These are phyloP conservation scores for Yarrowia deformans DNA, from an alignment of 805 yeast species.

Conservation along the genomic window DNA sequence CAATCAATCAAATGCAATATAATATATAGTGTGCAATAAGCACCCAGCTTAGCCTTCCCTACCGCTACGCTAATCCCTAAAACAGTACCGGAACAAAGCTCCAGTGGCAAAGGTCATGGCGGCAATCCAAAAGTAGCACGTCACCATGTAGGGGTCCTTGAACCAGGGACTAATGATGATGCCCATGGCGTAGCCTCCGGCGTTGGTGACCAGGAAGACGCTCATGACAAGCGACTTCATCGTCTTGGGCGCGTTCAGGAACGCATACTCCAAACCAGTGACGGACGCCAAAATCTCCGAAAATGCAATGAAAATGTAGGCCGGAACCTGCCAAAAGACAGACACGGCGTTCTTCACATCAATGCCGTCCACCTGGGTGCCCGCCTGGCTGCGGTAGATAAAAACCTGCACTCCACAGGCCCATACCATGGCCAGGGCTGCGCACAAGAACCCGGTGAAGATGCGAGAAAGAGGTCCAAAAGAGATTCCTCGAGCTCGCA, in stretches of 20 bases:
- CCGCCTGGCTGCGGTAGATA: constrained; percentile 66
- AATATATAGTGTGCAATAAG: not conserved
- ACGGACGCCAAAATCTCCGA: constrained; percentile 82
- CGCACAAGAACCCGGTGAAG: constrained; percentile 71
- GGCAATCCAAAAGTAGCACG: constrained; percentile 72
- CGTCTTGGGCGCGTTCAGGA: constrained; percentile 76
- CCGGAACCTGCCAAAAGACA: constrained; percentile 73
- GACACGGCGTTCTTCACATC: constrained; percentile 60
- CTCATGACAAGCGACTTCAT: constrained; percentile 71
- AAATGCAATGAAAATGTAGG: constrained; percentile 73
- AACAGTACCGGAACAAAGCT: constrained; percentile 55
- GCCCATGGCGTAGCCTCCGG: constrained; percentile 78
- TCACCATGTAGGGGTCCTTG: constrained; percentile 70
- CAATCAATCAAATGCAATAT: constrained; percentile 6
- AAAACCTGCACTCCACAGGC: constrained; percentile 77
- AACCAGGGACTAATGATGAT: constrained; percentile 73
- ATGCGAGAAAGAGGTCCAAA: constrained; percentile 78
- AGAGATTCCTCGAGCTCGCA: constrained; percentile 58
- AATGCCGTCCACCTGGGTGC: constrained; percentile 43
- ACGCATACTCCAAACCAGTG: constrained; percentile 87
- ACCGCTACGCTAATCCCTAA: not conserved
- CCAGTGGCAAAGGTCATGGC: constrained; percentile 67
- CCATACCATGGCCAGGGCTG: constrained; percentile 70
- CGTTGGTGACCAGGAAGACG: constrained; percentile 70
- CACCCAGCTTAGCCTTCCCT: too few relatives aligned